These are phyloP conservation scores for Xylaria hypoxylon DNA, from an alignment of 2,329 filamentous ascomycete genomes.

Conservation along the genomic window DNA sequence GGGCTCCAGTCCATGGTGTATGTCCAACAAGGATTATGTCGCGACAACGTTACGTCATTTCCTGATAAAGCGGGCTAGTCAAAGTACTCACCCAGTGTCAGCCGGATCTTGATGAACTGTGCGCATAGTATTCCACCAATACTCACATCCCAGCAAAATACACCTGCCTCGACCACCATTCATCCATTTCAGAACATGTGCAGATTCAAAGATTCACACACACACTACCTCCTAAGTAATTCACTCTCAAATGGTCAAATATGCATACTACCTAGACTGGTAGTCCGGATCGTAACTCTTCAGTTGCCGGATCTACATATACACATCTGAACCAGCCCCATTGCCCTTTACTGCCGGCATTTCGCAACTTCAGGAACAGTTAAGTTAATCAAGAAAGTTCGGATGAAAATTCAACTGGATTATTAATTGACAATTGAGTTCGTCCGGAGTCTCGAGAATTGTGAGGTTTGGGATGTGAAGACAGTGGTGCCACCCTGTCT, in stretches of 20 bases:
- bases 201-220: conserved; percentile 2
- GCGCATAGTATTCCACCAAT: conserved; percentile 13
- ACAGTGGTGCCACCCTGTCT: background rate
- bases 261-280: background rate
- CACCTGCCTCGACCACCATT: background rate
- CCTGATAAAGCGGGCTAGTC: conserved; percentile 32
- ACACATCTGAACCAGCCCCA: background rate
- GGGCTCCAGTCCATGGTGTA: conserved; percentile 22
- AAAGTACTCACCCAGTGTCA: conserved; percentile 46
- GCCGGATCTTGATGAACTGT: conserved; percentile 21
- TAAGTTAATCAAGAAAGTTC: no score
- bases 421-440: conserved; percentile 10
- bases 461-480: no score
- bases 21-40: conserved; percentile 32
- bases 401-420: background rate
- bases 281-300: background rate
- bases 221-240: background rate
- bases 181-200: background rate
- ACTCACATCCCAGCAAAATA: conserved; percentile 2
- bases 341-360: background rate
- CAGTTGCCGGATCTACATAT: background rate
- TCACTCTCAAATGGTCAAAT: background rate
- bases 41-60: conserved; percentile 50
- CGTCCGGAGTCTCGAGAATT: background rate
- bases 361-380: background rate